Base-by-base conservation (phyloP, 1,139 yeast genomes). In the Hemisphaericaspora subhashii region DNA sequence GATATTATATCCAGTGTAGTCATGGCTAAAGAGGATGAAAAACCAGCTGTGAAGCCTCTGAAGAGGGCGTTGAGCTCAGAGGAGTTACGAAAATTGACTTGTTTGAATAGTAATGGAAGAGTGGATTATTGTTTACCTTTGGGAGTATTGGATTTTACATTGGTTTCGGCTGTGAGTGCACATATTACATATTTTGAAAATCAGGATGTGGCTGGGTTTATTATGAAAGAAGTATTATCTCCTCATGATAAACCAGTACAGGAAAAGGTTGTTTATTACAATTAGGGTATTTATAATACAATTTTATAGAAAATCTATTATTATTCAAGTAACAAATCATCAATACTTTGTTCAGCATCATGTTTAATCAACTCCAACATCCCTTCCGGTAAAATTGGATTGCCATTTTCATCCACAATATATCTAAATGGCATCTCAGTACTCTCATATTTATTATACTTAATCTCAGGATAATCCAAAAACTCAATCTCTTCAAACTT, bases 371-470 rank as follows among this genome's bases (percentile, higher is more conserved):
- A 74, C 31, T 84, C 83, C 46, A 87, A 69, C 98, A 92, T 90
- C 0, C 98, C 98, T 45, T 77, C 76, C 1, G 98, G 98, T 55
- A 92, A 71, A 15, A 92, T 85, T 1, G 98, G 98, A 46, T 74
- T 73, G 3, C 79, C 80, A 2, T 74, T 54, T 3, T 64, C 68
- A 48, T 82, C 83, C 41, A 82, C 66, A 22, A 92, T 84, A 54
- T 92, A 92, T 57, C 98, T 74, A 67, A 92, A 92, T 3, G 98
- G 98, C 98, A 92, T 92, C 58, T 92, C 97, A 0, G 96, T 89
- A 5, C 95, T 86, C 62, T 92, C 98, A 56, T 86, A 80, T 60
- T 83, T 84, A 64, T 73, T 84, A 67, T 86, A 90, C 57, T 88
- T 79, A 50, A 92, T 84, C 62, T 90, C 98, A 2, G 98, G 98